Evolutionary conservation across 2,329 filamentous ascomycete genomes (phyloP).

Genomic region (Chrysoporthe cubensis): DNA sequence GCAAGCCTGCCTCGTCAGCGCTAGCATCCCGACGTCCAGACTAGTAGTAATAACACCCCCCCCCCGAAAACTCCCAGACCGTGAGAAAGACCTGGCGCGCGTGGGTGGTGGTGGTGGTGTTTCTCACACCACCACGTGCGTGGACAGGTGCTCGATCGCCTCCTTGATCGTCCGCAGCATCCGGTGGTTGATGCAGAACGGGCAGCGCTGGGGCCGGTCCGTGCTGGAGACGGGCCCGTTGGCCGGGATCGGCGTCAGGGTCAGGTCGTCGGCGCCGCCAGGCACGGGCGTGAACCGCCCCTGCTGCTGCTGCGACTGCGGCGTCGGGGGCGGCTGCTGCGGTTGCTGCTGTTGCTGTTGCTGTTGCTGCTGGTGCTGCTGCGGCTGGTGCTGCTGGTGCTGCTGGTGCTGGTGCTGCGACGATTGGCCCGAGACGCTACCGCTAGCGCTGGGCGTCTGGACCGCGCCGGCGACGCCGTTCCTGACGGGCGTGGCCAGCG

Average conservation of each 20-base stretch:
- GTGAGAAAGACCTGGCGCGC: neutral
- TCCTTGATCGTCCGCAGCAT: conserved; percentile 65
- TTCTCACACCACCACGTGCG: conserved; percentile 59
- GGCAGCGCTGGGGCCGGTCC: conserved; percentile 59
- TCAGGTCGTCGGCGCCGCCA: conserved; percentile 48
- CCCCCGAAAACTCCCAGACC: neutral
- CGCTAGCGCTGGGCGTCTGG: neutral
- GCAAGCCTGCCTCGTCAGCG: too few relatives aligned
- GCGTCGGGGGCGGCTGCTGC: conserved; percentile 34
- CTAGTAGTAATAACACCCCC: neutral
- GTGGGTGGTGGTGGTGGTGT: too few relatives aligned
- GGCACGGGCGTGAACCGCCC: conserved; percentile 17
- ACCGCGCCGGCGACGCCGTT: conserved; percentile 23
- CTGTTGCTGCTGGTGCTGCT: neutral
- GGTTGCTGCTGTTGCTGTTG: conserved; percentile 26
- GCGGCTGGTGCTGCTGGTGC: neutral
- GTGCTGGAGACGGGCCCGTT: conserved; percentile 49
- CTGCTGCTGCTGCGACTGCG: conserved; percentile 34
- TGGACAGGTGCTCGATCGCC: conserved; percentile 65
- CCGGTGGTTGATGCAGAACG: conserved; percentile 64
- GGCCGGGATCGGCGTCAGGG: conserved; percentile 59
- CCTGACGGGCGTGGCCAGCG: conserved; percentile 31
- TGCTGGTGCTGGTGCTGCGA: conserved; percentile 30
- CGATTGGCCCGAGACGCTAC: conserved; percentile 20
- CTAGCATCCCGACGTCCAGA: too few relatives aligned